Evolutionary conservation across 495 filamentous ascomycete species (phyloP).

Genomic region (Chaetomium fimeti): DNA sequence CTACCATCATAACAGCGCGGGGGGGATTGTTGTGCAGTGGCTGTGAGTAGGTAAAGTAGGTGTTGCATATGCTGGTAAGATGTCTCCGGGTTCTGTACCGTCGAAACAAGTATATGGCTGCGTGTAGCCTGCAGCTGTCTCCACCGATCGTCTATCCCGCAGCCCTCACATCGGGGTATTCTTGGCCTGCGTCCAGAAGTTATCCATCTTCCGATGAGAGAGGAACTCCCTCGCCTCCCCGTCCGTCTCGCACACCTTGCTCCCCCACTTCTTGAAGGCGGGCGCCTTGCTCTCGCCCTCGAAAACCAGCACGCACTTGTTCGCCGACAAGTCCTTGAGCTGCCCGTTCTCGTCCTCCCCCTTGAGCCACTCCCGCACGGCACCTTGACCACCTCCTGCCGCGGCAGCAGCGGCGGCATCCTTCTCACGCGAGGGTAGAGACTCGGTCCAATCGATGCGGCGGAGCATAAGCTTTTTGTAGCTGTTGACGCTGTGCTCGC

Average conservation of each 20-base stretch:
- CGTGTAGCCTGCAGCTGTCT: background rate
- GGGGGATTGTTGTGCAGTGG: background rate
- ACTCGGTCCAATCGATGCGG: slow-evolving; percentile 93
- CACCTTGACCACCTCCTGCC: background rate
- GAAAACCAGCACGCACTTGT: slow-evolving; percentile 78
- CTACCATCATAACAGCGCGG: background rate
- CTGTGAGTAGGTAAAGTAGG: too few species aligned
- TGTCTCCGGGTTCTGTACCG: too few species aligned
- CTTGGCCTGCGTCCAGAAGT: slow-evolving; percentile 94
- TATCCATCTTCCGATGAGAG: slow-evolving; percentile 82
- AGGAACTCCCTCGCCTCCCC: slow-evolving; percentile 79
- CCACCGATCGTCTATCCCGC: background rate
- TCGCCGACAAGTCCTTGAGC: slow-evolving; percentile 73
- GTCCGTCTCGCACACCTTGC: slow-evolving; percentile 84
- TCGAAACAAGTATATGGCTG: background rate
- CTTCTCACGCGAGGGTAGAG: slow-evolving; percentile 63
- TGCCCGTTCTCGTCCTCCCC: slow-evolving; percentile 76
- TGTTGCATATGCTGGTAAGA: too few species aligned
- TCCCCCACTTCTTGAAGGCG: slow-evolving; percentile 81
- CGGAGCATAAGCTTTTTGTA: slow-evolving; percentile 88
- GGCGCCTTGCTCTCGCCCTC: slow-evolving; percentile 79
- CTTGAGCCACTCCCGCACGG: slow-evolving; percentile 65
- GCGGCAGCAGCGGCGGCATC: slow-evolving; percentile 35
- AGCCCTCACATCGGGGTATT: slow-evolving; percentile 25
- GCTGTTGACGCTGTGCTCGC: slow-evolving; percentile 69